Base-by-base conservation (phyloP, 805 yeast species). In the Pichia paraexigua region DNA sequence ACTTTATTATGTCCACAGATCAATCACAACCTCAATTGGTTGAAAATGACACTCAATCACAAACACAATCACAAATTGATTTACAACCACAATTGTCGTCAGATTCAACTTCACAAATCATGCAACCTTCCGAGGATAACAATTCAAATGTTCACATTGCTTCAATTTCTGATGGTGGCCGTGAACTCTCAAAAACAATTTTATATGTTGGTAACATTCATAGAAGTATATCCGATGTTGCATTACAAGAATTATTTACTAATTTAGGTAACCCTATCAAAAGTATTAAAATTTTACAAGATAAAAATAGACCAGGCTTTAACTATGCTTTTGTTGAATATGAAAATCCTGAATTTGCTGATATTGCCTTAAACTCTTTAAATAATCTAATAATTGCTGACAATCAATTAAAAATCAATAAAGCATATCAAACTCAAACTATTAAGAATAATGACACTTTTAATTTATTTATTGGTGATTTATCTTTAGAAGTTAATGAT, bases 281-380 rank as follows among this genome's bases (percentile, higher is more conserved):
- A 56, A 73, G 80, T 22, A 79, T 87, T 53, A 89, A 87, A 67
- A 72, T 90, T 43, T 71, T 89, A 54, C 77, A 80, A 54, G 96
- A 89, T 62, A 87, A 86, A 66, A 87, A 86, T 65, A 74, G 75
- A 56, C 78, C 77, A 11, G 87, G 87, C 15, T 82, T 78, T 64
- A 85, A 85, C 63, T 90, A 88, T 67, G 95, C 95, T 2, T 89
- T 90, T 65, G 79, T 90, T 49, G 95, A 88, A 66, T 89, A 78
- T 59, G 80, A 74, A 25, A 71, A 70, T 47, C 75, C 79, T 41
- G 72, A 70, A 32, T 72, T 74, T 32, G 96, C 96, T 2, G 76
- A 74, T 40, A 70, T 71, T 54, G 92, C 94, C 1, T 70, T 82
- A 49, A 75, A 75, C 48, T 69, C 79, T 12, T 71, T 87, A 53